Conservation (phyloP, 2,329 filamentous ascomycete genomes). For the Aureobasidium mangrovei region DNA sequence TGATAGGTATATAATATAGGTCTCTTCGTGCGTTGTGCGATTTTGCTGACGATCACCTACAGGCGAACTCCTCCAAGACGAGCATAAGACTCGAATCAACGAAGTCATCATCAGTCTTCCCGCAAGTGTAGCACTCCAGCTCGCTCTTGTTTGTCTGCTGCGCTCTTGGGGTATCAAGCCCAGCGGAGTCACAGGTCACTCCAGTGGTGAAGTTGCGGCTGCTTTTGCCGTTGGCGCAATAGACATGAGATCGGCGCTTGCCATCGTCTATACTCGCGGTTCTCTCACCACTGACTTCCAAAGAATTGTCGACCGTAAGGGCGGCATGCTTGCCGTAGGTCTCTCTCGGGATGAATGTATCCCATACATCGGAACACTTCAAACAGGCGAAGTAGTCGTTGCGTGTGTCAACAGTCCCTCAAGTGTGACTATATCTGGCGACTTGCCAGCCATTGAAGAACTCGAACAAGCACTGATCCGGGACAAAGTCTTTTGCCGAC, state of each 20-base stretch:
- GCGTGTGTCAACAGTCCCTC: constrained; percentile 30
- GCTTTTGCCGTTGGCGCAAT: constrained; percentile 25
- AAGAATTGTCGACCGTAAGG: too few species aligned
- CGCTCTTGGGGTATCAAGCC: constrained; percentile 18
- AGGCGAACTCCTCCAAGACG: too few species aligned
- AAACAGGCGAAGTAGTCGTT: background rate
- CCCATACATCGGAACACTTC: background rate
- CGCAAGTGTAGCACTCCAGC: background rate
- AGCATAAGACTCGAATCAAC: background rate
- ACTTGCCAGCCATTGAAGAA: constrained; percentile 30
- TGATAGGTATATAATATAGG: too few species aligned
- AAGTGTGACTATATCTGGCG: constrained; percentile 39
- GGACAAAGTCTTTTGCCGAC: constrained; percentile 31
- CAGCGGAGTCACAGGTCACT: constrained; percentile 23
- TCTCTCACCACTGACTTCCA: too few species aligned
- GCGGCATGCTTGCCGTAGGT: background rate
- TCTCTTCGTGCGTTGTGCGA: too few species aligned
- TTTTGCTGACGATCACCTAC: too few species aligned
- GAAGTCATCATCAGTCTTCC: background rate
- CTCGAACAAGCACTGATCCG: constrained; percentile 26
- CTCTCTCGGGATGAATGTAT: background rate
- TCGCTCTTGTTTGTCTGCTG: background rate
- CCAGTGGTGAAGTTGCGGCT: constrained; percentile 26
- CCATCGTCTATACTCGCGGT: too few species aligned
- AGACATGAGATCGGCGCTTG: too few species aligned